Percentiles rank a stretch among this genome's conserved stretches.
These are phyloP conservation scores for Neofusicoccum umdonicola DNA, from an alignment of 2,329 filamentous ascomycete genomes.

Conservation along the genomic window DNA sequence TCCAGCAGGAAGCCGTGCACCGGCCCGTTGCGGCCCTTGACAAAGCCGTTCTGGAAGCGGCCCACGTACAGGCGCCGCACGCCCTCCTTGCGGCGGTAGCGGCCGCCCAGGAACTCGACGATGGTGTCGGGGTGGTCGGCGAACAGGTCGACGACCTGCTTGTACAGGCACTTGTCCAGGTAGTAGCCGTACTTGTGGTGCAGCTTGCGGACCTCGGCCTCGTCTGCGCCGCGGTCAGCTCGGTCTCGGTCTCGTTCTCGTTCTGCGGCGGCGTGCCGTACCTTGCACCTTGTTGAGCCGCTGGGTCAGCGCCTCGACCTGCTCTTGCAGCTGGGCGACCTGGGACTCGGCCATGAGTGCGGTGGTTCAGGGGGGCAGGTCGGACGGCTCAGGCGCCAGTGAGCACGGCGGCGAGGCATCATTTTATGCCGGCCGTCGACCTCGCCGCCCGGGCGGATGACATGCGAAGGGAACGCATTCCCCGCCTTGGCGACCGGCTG, in stretches of 20 bases:
- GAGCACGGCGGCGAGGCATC: too few relatives aligned
- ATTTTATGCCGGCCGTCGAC: too few relatives aligned
- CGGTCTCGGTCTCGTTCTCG: not conserved
- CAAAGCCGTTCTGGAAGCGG: constrained; percentile 52
- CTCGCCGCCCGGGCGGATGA: too few relatives aligned
- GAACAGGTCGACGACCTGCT: constrained; percentile 50
- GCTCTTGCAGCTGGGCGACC: not conserved
- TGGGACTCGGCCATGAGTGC: not conserved
- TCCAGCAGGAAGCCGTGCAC: constrained; percentile 57
- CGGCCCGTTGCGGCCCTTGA: constrained; percentile 55
- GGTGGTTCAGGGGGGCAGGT: not conserved
- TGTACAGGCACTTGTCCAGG: constrained; percentile 58
- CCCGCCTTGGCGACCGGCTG: not conserved
- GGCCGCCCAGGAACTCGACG: constrained; percentile 56
- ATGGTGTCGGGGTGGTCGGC: constrained; percentile 54
- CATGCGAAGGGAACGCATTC: too few relatives aligned
- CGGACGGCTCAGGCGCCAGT: not conserved
- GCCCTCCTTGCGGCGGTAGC: constrained; percentile 53
- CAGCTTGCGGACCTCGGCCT: constrained; percentile 54
- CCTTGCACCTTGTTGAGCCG: not conserved
- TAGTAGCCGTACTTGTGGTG: constrained; percentile 61
- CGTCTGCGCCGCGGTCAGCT: constrained; percentile 38
- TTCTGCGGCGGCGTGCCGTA: not conserved
- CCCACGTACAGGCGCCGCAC: constrained; percentile 53
- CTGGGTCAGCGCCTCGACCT: not conserved